Evolutionary conservation across 2,329 filamentous ascomycete species (phyloP).

Genomic region (Fusarium sp.): DNA sequence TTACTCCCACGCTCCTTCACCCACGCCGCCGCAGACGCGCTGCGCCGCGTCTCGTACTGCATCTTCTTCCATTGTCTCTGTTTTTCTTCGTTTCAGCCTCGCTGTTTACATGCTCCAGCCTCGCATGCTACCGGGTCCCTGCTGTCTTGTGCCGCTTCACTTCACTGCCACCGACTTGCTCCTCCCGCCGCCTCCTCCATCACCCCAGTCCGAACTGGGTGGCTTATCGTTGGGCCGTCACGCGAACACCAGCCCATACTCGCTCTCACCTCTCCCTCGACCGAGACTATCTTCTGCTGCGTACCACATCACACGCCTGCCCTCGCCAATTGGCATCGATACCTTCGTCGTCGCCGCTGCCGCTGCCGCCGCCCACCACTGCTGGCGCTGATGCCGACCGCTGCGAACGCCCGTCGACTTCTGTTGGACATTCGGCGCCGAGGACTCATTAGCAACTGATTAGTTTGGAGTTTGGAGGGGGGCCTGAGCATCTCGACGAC

Average conservation of each 20-base stretch:
- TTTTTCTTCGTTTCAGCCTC: constrained; percentile 32
- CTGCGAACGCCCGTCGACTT: constrained; percentile 48
- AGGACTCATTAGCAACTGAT: constrained; percentile 41
- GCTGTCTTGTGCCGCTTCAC: constrained; percentile 44
- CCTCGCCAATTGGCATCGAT: constrained; percentile 47
- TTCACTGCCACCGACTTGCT: constrained; percentile 44
- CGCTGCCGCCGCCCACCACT: constrained; percentile 28
- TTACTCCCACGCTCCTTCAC: constrained; percentile 46
- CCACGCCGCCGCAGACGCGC: constrained; percentile 40
- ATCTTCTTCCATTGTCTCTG: constrained; percentile 35
- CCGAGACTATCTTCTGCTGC: constrained; percentile 22
- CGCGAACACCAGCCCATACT: constrained; percentile 41
- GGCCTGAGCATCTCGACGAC: constrained; percentile 35
- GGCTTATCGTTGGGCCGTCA: constrained; percentile 44
- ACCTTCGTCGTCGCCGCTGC: constrained; percentile 16
- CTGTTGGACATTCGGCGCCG: constrained; percentile 49
- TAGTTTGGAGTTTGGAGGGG: constrained; percentile 44
- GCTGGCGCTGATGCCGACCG: constrained; percentile 55
- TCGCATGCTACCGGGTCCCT: constrained; percentile 37
- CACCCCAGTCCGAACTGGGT: constrained; percentile 38
- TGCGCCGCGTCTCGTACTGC: constrained; percentile 41
- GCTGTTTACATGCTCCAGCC: constrained; percentile 40
- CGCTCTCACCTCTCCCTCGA: constrained; percentile 33
- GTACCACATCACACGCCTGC: constrained; percentile 28
- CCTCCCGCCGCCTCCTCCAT: constrained; percentile 31